Evolutionary conservation across 2,329 filamentous ascomycete genomes (phyloP).

Genomic region (Fusarium luffae): DNA sequence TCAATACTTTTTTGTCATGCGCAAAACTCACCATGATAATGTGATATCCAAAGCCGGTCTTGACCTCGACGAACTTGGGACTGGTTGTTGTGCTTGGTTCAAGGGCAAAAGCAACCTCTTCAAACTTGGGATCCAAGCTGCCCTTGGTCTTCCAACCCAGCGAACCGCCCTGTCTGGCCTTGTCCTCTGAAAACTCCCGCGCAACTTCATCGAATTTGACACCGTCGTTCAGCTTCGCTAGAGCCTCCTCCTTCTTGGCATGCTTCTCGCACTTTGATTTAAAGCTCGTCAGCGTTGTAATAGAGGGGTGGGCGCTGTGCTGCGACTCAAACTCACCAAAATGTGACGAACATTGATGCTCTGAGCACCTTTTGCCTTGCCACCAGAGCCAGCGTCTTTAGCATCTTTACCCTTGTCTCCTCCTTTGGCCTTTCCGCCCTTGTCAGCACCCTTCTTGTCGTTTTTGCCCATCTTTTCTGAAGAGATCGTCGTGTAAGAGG

Average conservation of each 20-base stretch:
- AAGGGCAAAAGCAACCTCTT: conserved; percentile 76
- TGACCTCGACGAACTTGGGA: conserved; percentile 75
- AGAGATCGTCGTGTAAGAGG: conserved; percentile 12
- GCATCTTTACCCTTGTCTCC: conserved; percentile 36
- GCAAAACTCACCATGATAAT: conserved; percentile 75
- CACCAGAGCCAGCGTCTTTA: conserved; percentile 52
- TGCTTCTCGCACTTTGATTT: conserved; percentile 74
- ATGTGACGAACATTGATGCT: conserved; percentile 81
- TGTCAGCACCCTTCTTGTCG: conserved; percentile 57
- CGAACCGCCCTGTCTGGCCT: conserved; percentile 75
- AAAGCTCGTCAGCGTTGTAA: conserved; percentile 15
- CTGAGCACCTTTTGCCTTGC: conserved; percentile 66
- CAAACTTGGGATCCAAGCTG: conserved; percentile 74
- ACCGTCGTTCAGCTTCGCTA: conserved; percentile 73
- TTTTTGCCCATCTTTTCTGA: conserved; percentile 51
- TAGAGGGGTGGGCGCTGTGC: neutral
- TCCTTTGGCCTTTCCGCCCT: conserved; percentile 45
- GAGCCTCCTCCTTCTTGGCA: conserved; percentile 79
- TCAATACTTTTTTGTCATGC: neutral
- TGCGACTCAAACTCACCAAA: conserved; percentile 55
- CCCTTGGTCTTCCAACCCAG: conserved; percentile 80
- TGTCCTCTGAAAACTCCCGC: conserved; percentile 78
- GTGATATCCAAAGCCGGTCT: conserved; percentile 82
- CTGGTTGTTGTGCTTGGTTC: conserved; percentile 72
- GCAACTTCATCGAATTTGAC: conserved; percentile 81